Evolutionary conservation across 2,329 filamentous ascomycete species (phyloP).

Genomic region (Fusarium poae): DNA sequence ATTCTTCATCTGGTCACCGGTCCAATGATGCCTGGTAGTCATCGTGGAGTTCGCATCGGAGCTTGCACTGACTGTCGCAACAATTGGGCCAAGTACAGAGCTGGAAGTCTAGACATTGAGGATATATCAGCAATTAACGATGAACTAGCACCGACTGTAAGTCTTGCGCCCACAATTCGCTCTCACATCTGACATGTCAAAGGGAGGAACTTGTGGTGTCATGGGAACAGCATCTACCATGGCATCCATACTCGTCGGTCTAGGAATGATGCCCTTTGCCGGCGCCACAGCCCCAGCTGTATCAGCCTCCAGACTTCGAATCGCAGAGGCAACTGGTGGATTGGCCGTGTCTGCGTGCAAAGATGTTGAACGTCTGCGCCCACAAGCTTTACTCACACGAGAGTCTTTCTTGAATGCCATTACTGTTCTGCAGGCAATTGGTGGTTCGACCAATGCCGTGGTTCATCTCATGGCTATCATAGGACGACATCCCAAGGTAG

Average conservation of each 20-base stretch:
- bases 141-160: conserved; percentile 77
- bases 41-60: conserved; percentile 73
- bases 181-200: not conserved
- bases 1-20: conserved; percentile 77
- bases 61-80: conserved; percentile 82
- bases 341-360: conserved; percentile 76
- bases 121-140: conserved; percentile 79
- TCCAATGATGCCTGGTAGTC: conserved; percentile 80
- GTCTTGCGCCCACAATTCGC: conserved; percentile 24
- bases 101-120: conserved; percentile 76
- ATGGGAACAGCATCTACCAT: conserved; percentile 96
- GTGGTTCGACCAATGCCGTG: conserved; percentile 87
- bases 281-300: conserved; percentile 84
- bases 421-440: conserved; percentile 86
- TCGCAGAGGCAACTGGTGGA: conserved; percentile 79
- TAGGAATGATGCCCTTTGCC: conserved; percentile 83
- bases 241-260: conserved; percentile 84
- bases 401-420: conserved; percentile 87
- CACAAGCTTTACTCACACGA: conserved; percentile 77
- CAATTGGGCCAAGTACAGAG: conserved; percentile 78
- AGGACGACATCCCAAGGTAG: conserved; percentile 76
- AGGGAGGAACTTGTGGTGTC: conserved; percentile 84
- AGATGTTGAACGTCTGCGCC: conserved; percentile 75
- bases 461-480: conserved; percentile 90
- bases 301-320: conserved; percentile 81